Base-by-base conservation (phyloP, 1,139 yeast species). In the Blastobotrys malaysiensis region DNA sequence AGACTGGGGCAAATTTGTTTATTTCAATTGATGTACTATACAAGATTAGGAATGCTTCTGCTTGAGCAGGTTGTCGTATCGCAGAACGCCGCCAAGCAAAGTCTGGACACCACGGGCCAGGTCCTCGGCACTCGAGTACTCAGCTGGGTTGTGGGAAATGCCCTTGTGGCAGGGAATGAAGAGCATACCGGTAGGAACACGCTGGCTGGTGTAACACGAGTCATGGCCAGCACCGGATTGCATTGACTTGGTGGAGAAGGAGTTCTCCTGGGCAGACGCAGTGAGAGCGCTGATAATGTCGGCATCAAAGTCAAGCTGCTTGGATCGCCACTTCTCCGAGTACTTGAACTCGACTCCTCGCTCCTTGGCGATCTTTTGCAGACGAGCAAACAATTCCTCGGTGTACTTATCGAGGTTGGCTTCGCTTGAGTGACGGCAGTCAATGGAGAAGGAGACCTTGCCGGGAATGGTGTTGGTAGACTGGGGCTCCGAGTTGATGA, bases 201-300 rank as follows among this genome's bases (percentile, higher is more conserved):
- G 74, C 7, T 70, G 62, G 31, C 80, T 75, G 3, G 86, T 80
- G 36, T 80, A 76, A 61, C 88, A 83, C 2, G 86, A 80, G 64
- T 85, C 91, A 63, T 85, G 90, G 18, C 88, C 89, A 3, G 89
- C 88, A 39, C 90, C 90, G 61, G 86, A 80, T 48, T 78, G 77
- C 51, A 85, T 80, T 39, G 72, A 75, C 55, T 74, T 69, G 27
- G 73, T 70, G 19, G 75, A 66, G 4, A 82, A 82, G 56, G 77
- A 80, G 26, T 80, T 65, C 45, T 75, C 80, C 21, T 66, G 59
- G 0, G 88, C 83, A 14, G 85, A 73, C 31, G 75, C 73, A 48
- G 73, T 69, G 14, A 84, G 83, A 57, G 83, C 76, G 62, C 84
- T 77, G 4, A 72, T 71, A 13, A 74, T 64, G 62, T 82, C 72